Evolutionary conservation across 2,329 filamentous ascomycete species (phyloP).

Genomic region (Raffaelea arxii): DNA sequence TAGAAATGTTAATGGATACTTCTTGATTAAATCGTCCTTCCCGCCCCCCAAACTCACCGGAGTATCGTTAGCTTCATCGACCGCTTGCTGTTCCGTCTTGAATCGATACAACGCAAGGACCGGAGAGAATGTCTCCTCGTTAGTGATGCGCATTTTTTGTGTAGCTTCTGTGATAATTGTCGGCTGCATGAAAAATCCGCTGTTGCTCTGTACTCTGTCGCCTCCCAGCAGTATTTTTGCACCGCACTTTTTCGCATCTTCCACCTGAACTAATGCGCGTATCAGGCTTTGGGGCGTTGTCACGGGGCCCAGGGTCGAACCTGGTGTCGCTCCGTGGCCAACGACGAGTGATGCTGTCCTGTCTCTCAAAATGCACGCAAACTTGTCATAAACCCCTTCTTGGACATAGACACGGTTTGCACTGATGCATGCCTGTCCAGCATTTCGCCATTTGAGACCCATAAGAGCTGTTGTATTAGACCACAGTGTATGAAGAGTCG

Average conservation of each 20-base stretch:
- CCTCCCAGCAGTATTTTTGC: conserved; percentile 68
- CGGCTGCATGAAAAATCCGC: conserved; percentile 74
- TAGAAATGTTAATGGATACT: no score
- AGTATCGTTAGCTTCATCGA: conserved; percentile 73
- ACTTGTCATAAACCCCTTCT: conserved; percentile 65
- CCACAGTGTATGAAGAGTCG: no score
- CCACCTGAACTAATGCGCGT: conserved; percentile 28
- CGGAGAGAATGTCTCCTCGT: conserved; percentile 92
- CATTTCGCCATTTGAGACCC: conserved; percentile 83
- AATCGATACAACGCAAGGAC: conserved; percentile 87
- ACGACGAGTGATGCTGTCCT: conserved; percentile 67
- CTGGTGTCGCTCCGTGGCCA: conserved; percentile 61
- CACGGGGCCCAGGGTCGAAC: conserved; percentile 67
- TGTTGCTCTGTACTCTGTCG: conserved; percentile 56
- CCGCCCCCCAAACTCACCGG: no score
- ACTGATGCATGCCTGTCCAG: conserved; percentile 91
- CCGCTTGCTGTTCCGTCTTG: conserved; percentile 78
- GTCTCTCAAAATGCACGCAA: conserved; percentile 57
- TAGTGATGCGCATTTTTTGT: conserved; percentile 70
- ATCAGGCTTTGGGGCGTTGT: conserved; percentile 73
- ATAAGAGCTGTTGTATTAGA: conserved; percentile 63
- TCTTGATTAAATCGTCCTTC: no score
- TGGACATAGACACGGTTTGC: conserved; percentile 80
- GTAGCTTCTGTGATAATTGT: conserved; percentile 86
- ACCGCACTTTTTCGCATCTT: conserved; percentile 67